phyloP scores from a whole-genome alignment of 495 filamentous ascomycete species.

The Annulohypoxylon bovei region DNA sequence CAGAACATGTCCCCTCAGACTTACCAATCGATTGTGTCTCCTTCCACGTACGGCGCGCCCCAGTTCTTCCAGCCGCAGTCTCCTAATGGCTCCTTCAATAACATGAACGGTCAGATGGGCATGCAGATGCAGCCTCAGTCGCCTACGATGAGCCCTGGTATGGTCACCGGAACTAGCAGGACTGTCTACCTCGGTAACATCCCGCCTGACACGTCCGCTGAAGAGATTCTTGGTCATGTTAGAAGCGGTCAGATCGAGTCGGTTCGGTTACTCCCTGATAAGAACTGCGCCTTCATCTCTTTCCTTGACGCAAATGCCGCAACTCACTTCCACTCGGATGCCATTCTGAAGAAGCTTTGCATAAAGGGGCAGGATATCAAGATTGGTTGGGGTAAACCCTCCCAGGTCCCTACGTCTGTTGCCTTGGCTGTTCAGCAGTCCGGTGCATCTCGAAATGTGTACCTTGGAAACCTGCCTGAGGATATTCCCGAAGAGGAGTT shows the following conservation, averaged over 20 bases:
- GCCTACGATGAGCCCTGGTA: conserved; percentile 77
- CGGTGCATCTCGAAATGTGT: conserved; percentile 97
- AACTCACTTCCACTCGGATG: conserved; percentile 98
- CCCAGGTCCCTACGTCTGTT: conserved; percentile 96
- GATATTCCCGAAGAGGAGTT: conserved; percentile 91
- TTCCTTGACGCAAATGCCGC: conserved; percentile 97
- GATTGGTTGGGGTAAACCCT: conserved; percentile 98
- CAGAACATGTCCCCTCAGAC: conserved; percentile 72
- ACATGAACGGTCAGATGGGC: conserved; percentile 67
- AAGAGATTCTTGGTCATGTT: conserved; percentile 97
- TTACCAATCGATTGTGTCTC: conserved; percentile 81
- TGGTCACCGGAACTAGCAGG: conserved; percentile 89
- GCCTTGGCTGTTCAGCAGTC: conserved; percentile 96
- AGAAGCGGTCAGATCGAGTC: conserved; percentile 99
- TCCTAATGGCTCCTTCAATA: conserved; percentile 77
- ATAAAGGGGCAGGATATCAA: conserved; percentile 99
- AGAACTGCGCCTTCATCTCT: conserved; percentile 99
- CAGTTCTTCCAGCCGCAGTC: conserved; percentile 87
- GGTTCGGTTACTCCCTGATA: conserved; percentile 92
- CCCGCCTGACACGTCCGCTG: conserved; percentile 95
- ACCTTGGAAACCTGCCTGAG: conserved; percentile 92
- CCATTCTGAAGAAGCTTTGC: conserved; percentile 97
- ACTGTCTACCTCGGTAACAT: conserved; percentile 99
- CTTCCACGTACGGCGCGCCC: conserved; percentile 75
- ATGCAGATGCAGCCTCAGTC: conserved; percentile 66